Percentiles rank a stretch among this genome's conserved stretches.
Evolutionary conservation across 108 stramenopile species (phyloP).

Genomic region (Skeletonema tropicum): DNA sequence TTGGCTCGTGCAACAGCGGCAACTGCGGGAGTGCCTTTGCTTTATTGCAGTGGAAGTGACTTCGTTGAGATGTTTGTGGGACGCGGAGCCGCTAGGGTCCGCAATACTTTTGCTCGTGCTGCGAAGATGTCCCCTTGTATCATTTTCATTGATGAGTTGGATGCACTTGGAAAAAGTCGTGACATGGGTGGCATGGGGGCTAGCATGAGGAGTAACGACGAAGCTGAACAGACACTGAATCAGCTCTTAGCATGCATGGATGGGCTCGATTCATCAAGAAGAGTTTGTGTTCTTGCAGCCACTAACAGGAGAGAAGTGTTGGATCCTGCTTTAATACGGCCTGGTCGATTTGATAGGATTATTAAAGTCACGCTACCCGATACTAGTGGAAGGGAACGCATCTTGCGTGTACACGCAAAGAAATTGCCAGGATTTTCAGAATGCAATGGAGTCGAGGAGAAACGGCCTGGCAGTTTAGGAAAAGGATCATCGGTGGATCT

Average conservation of each 20-base stretch:
- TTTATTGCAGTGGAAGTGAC: constrained; percentile 85
- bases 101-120: constrained; percentile 81
- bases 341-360: constrained; percentile 95
- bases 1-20: constrained; percentile 87
- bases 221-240: constrained; percentile 91
- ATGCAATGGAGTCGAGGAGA: constrained; percentile 62
- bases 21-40: constrained; percentile 81
- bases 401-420: constrained; percentile 86
- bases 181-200: constrained; percentile 61
- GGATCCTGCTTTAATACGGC: constrained; percentile 89
- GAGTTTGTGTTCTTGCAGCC: constrained; percentile 87
- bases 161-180: constrained; percentile 85
- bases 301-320: constrained; percentile 86
- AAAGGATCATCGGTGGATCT: constrained; percentile 64
- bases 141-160: constrained; percentile 90
- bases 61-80: constrained; percentile 93
- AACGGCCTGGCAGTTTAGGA: constrained; percentile 61
- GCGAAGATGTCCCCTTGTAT: constrained; percentile 73
- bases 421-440: constrained; percentile 82
- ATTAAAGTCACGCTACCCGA: constrained; percentile 86
- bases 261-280: constrained; percentile 72
- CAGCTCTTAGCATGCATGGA: constrained; percentile 90
- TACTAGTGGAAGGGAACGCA: constrained; percentile 74
- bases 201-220: constrained; percentile 68
- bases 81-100: constrained; percentile 90